Percentiles rank a stretch among this genome's conserved stretches.
Conservation (phyloP, 768 basidiomycete genomes). For the Mycena latifolia region DNA sequence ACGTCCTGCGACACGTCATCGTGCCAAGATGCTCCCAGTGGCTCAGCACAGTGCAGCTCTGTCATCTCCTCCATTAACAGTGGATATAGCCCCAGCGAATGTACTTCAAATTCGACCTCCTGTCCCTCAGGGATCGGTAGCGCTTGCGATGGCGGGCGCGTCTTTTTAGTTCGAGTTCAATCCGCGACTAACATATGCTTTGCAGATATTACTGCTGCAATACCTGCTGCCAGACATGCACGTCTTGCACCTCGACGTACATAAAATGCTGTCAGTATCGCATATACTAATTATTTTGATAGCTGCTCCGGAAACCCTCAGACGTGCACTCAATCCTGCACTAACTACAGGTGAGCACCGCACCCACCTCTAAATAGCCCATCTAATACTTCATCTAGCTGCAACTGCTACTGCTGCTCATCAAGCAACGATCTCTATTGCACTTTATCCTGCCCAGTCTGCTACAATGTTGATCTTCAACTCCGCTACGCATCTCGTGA, state of each 20-base stretch:
- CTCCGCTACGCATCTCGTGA: constrained; percentile 13
- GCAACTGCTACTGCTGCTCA: constrained; percentile 37
- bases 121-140: constrained; percentile 31
- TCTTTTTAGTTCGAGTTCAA: no score
- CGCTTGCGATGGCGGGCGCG: constrained; percentile 35
- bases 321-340: constrained; percentile 25
- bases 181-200: no score
- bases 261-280: no score
- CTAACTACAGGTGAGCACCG: constrained; percentile 17
- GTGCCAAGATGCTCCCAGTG: constrained; percentile 25
- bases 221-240: constrained; percentile 30
- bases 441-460: constrained; percentile 32
- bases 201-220: constrained; percentile 34
- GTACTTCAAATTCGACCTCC: constrained; percentile 19
- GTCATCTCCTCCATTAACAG: constrained; percentile 30
- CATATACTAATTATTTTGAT: no score
- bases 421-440: constrained; percentile 22
- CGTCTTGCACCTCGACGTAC: constrained; percentile 28
- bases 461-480: constrained; percentile 32
- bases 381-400: no score
- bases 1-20: constrained; percentile 18
- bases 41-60: constrained; percentile 23
- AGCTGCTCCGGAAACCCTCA: constrained; percentile 21
- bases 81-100: constrained; percentile 26
- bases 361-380: no score